Base-by-base conservation (phyloP, 2,329 filamentous ascomycete species). In the Cladosporium colombiae region DNA sequence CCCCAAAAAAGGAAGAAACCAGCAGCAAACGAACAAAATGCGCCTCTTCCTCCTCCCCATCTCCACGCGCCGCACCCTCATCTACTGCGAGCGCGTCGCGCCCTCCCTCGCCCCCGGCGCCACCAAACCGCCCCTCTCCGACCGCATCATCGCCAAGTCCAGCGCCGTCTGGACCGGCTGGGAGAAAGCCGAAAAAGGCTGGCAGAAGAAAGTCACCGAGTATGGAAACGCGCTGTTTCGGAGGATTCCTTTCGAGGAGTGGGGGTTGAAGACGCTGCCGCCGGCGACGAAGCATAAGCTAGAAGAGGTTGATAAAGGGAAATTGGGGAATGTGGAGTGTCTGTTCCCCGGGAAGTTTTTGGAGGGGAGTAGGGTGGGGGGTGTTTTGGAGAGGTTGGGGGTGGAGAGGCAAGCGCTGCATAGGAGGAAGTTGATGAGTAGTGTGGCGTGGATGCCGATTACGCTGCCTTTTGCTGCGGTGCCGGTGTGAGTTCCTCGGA, bases 201-300 rank as follows among this genome's bases (percentile, higher is more conserved):
- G 95, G 95, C 92, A 97, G 82, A 92, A 90, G 75, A 88, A 88
- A 72, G 84, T 97, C 23, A 94, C 95, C 62, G 84, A 86, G 66
- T 96, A 94, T 78, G 95, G 95, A 65, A 97, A 99, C 80, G 83
- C 88, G 58, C 88, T 92, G 18, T 86, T 99, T 68, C 89, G 91
- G 72, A 88, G 92, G 68, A 96, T 99, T 73, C 91, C 95, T 2
- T 97, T 91, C 77, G 91, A 98, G 80, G 95, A 99, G 89, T 99
- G 95, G 95, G 93, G 92, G 0, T 84, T 99, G 71, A 98, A 98
- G 81, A 96, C 92, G 40, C 89, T 99, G 62, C 95, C 95, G 53
- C 89, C 93, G 25, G 83, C 96, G 71, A 92, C 88, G 50, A 81
- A 87, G 65, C 85, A 87, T 70, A 84, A 88, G 66, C 84, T 86